Base-by-base conservation (phyloP, 2,329 filamentous ascomycete species). In the Neofusicoccum sp. region DNA sequence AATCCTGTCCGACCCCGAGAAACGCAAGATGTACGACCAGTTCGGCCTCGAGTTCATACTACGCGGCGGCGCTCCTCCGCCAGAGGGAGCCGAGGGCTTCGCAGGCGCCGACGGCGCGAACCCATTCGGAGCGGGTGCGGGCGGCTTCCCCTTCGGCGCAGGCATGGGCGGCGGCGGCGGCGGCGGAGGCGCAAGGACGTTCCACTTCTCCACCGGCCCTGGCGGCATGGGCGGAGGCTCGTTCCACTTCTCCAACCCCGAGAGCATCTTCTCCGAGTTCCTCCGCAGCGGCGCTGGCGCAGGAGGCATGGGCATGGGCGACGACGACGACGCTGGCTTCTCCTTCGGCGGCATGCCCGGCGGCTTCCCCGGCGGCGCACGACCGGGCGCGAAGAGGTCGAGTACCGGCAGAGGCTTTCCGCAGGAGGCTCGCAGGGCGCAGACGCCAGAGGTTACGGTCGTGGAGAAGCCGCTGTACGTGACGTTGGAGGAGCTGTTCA, bases 1-100 rank as follows among this genome's bases (percentile, higher is more conserved):
- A 79, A 96, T 99, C 68, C 87, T 99, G 3, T 96, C 91, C 63
- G 95, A 99, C 70, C 93, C 93, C 63, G 93, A 98, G 74, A 99
- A 98, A 79, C 89, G 95, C 70, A 95, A 96, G 76, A 88, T 88
- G 43, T 99, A 99, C 75, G 95, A 99, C 74, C 88, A 93, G 73
- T 97, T 88, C 76, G 95, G 95, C 64, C 88, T 98, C 63, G 95
- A 98, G 70, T 96, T 93, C 79, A 84, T 99, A 56, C 82, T 96
- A 33, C 88, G 89, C 53, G 93, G 93, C 51, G 92, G 91, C 31
- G 81, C 83, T 53, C 86, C 90, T 34, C 85, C 89, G 8, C 79
- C 83, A 31, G 84, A 88, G 6, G 82, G 82, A 24, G 78, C 77
- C 12, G 82, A 81, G 57, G 70, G 66, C 31, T 67, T 64, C 31